Conservation (phyloP, 2,329 filamentous ascomycete genomes). For the Microdochium trichocladiopsis region DNA sequence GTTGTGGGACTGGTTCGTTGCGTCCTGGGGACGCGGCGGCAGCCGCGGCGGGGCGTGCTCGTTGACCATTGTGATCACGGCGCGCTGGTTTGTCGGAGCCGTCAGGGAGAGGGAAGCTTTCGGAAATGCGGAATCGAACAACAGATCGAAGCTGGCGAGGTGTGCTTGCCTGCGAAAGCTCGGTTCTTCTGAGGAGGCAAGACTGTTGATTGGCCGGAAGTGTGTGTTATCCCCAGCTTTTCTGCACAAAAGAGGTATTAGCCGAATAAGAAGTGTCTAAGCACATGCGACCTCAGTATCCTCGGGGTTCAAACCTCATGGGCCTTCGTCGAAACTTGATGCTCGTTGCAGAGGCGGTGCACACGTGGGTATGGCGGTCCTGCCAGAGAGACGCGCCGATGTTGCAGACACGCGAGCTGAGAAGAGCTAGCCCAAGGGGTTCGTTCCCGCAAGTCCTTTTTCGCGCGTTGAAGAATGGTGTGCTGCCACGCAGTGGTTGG, state of each 20-base stretch:
- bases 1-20: conserved; percentile 4
- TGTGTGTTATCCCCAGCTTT: conserved; percentile 23
- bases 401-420: too few relatives aligned
- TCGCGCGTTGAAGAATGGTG: too few relatives aligned
- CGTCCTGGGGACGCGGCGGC: conserved; percentile 29
- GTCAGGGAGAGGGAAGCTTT: neutral
- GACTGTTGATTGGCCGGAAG: conserved; percentile 22
- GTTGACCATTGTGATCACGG: conserved; percentile 32
- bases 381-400: too few relatives aligned
- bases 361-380: too few relatives aligned
- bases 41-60: conserved; percentile 38
- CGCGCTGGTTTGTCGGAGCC: conserved; percentile 3
- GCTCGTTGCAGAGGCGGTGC: too few relatives aligned
- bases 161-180: conserved; percentile 6
- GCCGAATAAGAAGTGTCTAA: neutral
- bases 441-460: too few relatives aligned
- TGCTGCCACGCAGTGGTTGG: neutral
- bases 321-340: neutral
- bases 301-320: conserved; percentile 9
- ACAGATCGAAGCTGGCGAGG: neutral
- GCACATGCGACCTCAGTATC: conserved; percentile 3
- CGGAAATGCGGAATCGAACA: conserved; percentile 2
- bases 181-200: conserved; percentile 14
- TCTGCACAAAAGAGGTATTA: conserved; percentile 6
- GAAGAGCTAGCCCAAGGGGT: too few relatives aligned